Base-by-base conservation (phyloP, 2,329 filamentous ascomycete species). In the Cercospora sesami region DNA sequence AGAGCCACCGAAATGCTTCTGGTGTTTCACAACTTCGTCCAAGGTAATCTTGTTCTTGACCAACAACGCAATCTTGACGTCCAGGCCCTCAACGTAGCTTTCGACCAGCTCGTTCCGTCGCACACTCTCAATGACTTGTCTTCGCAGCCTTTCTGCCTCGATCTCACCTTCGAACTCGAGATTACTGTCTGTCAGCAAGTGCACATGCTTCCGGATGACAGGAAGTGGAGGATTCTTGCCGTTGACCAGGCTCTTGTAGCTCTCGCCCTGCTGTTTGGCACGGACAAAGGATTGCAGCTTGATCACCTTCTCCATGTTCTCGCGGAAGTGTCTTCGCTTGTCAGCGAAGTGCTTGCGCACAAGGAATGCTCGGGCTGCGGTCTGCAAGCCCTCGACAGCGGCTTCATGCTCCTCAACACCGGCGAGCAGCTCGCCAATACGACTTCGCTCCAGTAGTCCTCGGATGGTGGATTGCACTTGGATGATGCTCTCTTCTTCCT, bases 41-140 rank as follows among this genome's bases (percentile, higher is more conserved):
- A 99, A 86, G 0, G 95, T 98, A 76, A 99, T 99, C 81, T 99
- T 99, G 86, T 99, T 99, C 86, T 98, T 98, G 75, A 99, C 95
- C 18, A 99, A 86, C 3, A 99, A 86, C 1, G 95, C 95, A 78
- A 99, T 99, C 83, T 99, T 99, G 84, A 99, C 97, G 77, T 99
- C 96, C 39, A 99, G 87, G 78, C 99, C 95, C 75, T 97, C 94
- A 73, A 99, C 97, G 77, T 99, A 99, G 78, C 97, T 93, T 81
- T 99, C 95, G 45, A 96, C 88, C 83, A 96, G 90, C 81, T 99
- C 95, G 76, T 99, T 99, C 75, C 97, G 94, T 59, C 94, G 90
- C 9, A 99, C 95, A 78, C 98, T 94, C 77, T 98, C 94, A 6
- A 99, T 94, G 16, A 99, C 95, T 4, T 92, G 96, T 83, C 98